phyloP scores from a whole-genome alignment of 768 basidiomycete species.

The Lentinula aciculospora region DNA sequence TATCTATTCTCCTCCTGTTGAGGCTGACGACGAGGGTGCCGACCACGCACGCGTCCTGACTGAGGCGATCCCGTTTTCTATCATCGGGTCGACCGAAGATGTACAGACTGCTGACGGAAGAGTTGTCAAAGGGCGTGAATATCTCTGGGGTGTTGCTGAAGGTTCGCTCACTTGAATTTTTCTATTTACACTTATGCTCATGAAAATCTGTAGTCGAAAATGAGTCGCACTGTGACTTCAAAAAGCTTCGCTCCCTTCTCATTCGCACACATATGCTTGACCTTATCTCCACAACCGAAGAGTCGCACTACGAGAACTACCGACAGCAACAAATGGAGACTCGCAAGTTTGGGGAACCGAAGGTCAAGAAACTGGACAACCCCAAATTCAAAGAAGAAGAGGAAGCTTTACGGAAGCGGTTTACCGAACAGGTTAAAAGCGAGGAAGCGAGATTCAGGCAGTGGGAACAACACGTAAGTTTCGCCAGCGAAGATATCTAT shows the following conservation, averaged over 20 bases:
- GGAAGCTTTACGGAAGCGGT: constrained; percentile 91
- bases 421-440: constrained; percentile 99
- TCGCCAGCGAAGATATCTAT: background rate
- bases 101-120: constrained; percentile 89
- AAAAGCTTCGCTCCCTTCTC: constrained; percentile 89
- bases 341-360: constrained; percentile 96
- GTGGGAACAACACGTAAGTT: constrained; percentile 95
- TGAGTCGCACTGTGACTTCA: constrained; percentile 99
- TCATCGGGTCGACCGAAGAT: constrained; percentile 95
- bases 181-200: background rate
- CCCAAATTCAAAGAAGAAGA: constrained; percentile 99
- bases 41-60: constrained; percentile 84
- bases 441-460: constrained; percentile 97
- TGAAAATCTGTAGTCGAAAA: constrained; percentile 71
- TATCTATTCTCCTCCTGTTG: constrained; percentile 91
- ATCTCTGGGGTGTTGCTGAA: constrained; percentile 99
- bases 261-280: constrained; percentile 99
- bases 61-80: constrained; percentile 97
- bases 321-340: constrained; percentile 99
- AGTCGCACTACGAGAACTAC: constrained; percentile 96
- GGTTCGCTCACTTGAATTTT: constrained; percentile 37
- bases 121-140: constrained; percentile 94
- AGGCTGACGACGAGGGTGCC: constrained; percentile 78
- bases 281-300: constrained; percentile 93
- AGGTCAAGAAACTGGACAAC: constrained; percentile 98